Evolutionary conservation across 2,329 filamentous ascomycete genomes (phyloP).

Genomic region (Cladophialophora carrionii): DNA sequence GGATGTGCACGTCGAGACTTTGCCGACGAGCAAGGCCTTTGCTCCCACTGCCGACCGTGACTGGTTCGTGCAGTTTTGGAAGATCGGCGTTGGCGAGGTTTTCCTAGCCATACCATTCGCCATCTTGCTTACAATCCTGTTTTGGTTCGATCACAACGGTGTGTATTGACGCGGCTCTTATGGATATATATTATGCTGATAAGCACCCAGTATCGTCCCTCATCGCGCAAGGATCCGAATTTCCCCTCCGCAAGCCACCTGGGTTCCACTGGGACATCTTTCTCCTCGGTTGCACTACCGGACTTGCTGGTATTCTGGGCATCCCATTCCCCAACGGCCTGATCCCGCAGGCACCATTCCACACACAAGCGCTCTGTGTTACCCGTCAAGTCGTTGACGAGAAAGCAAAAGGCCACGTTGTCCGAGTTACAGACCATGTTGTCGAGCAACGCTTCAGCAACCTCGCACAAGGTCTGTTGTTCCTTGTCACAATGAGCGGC

Average conservation of each 20-base stretch:
- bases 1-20: conserved; percentile 67
- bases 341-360: conserved; percentile 81
- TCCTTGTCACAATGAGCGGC: conserved; percentile 76
- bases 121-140: conserved; percentile 77
- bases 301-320: conserved; percentile 73
- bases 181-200: conserved; percentile 10
- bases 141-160: conserved; percentile 91
- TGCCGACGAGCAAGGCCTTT: conserved; percentile 79
- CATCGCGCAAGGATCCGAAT: conserved; percentile 81
- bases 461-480: conserved; percentile 74
- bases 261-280: conserved; percentile 88
- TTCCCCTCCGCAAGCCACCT: conserved; percentile 76
- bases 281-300: conserved; percentile 76
- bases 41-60: conserved; percentile 71
- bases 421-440: conserved; percentile 65
- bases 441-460: conserved; percentile 77
- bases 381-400: conserved; percentile 60
- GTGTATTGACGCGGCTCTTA: conserved; percentile 37
- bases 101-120: conserved; percentile 89
- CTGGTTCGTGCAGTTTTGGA: conserved; percentile 84
- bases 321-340: conserved; percentile 81
- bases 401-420: conserved; percentile 59
- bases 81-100: conserved; percentile 70
- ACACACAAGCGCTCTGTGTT: conserved; percentile 77
- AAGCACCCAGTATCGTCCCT: conserved; percentile 69